phyloP scores from a whole-genome alignment of 2,329 filamentous ascomycete genomes.

The Paecilomyces dactylethromorphus region DNA sequence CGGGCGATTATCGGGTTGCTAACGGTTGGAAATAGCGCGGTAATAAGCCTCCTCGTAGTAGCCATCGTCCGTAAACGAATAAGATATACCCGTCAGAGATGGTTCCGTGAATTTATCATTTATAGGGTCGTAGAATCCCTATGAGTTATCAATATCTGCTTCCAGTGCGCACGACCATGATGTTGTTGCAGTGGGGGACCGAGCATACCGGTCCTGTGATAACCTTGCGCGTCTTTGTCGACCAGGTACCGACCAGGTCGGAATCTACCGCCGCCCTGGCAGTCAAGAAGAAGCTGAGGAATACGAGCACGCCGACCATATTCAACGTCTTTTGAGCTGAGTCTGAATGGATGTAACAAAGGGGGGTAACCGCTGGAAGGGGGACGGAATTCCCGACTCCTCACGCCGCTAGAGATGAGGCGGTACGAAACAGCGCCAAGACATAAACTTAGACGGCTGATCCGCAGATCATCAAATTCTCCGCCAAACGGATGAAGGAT shows the following conservation, averaged over 20 bases:
- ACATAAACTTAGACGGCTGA: not conserved
- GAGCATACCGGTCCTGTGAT: constrained; percentile 61
- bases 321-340: constrained; percentile 8
- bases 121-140: constrained; percentile 65
- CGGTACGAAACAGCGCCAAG: not conserved
- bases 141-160: constrained; percentile 5
- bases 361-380: not conserved
- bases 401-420: not conserved
- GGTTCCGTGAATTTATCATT: constrained; percentile 63
- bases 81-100: constrained; percentile 61
- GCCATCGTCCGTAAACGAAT: constrained; percentile 64
- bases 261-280: constrained; percentile 37
- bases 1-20: constrained; percentile 23
- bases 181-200: not conserved
- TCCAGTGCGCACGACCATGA: not conserved
- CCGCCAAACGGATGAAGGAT: not conserved
- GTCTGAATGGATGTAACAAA: constrained; percentile 3
- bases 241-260: constrained; percentile 63
- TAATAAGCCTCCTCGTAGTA: constrained; percentile 65
- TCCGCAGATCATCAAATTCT: not conserved
- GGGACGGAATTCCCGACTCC: not conserved
- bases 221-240: constrained; percentile 62
- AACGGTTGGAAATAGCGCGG: constrained; percentile 62
- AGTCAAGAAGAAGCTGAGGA: constrained; percentile 31
- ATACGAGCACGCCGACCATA: constrained; percentile 22